Conservation (phyloP, 805 yeast genomes). For the Candida maltosa region DNA sequence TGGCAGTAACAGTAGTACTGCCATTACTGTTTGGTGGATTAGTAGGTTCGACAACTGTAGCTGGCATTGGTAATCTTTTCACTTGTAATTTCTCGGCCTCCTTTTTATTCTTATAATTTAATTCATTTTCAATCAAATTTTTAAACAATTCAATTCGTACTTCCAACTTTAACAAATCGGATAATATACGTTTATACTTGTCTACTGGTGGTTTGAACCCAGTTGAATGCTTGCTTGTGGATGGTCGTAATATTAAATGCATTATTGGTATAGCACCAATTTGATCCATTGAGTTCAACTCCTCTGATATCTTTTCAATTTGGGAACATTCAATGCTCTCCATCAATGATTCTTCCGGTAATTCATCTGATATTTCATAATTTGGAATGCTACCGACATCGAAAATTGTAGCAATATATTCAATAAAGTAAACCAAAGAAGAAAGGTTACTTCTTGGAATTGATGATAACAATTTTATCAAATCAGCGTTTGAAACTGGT, state of each 20-base stretch:
- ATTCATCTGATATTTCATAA: constrained; percentile 26
- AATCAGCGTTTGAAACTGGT: constrained; percentile 2
- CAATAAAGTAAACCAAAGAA: constrained; percentile 31
- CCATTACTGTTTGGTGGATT: too few species aligned
- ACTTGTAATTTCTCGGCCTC: constrained; percentile 20
- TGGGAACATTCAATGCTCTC: constrained; percentile 7
- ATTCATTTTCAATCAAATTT: constrained; percentile 22
- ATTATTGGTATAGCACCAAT: constrained; percentile 38
- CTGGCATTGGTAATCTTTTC: constrained; percentile 6
- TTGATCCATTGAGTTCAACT: constrained; percentile 31
- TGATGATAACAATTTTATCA: constrained; percentile 23
- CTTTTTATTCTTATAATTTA: constrained; percentile 24
- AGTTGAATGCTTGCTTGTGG: constrained; percentile 27
- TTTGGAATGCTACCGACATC: constrained; percentile 18
- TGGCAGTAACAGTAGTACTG: too few species aligned
- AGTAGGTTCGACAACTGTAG: too few species aligned
- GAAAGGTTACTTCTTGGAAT: constrained; percentile 40
- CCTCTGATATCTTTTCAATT: constrained; percentile 6
- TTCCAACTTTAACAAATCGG: constrained; percentile 23
- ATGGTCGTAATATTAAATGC: constrained; percentile 40
- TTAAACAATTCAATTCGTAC: constrained; percentile 18
- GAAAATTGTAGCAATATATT: constrained; percentile 28
- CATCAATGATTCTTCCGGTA: constrained; percentile 9
- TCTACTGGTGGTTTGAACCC: constrained; percentile 40
- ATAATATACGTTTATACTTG: constrained; percentile 21